phyloP scores from a whole-genome alignment of 805 yeast species.

The Candida taoyuanica region DNA sequence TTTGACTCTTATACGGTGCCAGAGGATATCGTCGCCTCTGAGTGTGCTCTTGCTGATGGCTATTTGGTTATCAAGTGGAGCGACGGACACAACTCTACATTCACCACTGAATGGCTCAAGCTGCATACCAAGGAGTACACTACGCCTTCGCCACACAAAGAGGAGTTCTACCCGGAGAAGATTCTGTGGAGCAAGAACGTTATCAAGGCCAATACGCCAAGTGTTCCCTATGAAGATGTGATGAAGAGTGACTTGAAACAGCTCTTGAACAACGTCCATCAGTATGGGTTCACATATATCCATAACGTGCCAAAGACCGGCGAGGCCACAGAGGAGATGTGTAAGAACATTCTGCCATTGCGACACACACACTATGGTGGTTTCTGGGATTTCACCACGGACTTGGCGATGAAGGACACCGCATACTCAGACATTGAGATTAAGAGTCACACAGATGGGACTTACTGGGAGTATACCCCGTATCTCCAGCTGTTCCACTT shows the following conservation, averaged over 20 bases:
- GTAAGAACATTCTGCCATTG: slow-evolving; percentile 53
- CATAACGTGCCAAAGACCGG: slow-evolving; percentile 57
- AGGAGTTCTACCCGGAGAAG: slow-evolving; percentile 33
- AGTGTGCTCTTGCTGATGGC: neutral
- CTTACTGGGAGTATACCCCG: slow-evolving; percentile 71
- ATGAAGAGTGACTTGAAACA: slow-evolving; percentile 32
- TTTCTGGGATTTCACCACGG: slow-evolving; percentile 74
- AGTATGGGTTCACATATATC: slow-evolving; percentile 57
- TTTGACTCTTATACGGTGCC: slow-evolving; percentile 46
- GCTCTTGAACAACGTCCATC: slow-evolving; percentile 20
- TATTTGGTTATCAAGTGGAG: slow-evolving; percentile 12
- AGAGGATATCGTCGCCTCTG: slow-evolving; percentile 24
- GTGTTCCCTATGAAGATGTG: slow-evolving; percentile 41
- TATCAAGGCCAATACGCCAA: slow-evolving; percentile 23
- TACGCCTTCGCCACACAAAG: slow-evolving; percentile 30
- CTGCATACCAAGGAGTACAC: slow-evolving; percentile 29
- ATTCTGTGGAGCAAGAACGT: slow-evolving; percentile 42
- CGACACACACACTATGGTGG: slow-evolving; percentile 76
- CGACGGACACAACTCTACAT: slow-evolving; percentile 18
- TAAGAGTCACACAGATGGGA: slow-evolving; percentile 66
- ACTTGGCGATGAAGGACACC: slow-evolving; percentile 60
- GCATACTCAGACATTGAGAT: slow-evolving; percentile 68
- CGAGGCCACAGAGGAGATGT: slow-evolving; percentile 52
- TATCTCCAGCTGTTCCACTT: slow-evolving; percentile 67
- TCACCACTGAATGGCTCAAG: slow-evolving; percentile 20